Conservation (phyloP, 352 stramenopile species). For the Thalassiosira delicatula region DNA sequence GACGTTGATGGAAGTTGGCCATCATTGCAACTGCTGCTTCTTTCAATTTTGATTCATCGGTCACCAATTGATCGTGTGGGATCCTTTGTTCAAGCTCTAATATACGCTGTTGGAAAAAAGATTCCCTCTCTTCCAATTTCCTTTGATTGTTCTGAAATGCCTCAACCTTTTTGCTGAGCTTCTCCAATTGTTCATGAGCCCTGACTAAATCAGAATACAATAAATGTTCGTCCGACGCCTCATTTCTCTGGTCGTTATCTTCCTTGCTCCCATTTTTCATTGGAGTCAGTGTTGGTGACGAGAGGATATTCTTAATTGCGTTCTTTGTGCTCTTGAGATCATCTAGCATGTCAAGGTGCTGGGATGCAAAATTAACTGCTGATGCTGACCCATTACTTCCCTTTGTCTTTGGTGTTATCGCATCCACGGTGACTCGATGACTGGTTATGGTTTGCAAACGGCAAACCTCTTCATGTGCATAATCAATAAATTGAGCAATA, state of each 20-base stretch:
- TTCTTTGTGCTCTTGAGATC: slow-evolving; percentile 59
- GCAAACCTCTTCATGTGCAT: slow-evolving; percentile 13
- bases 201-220: slow-evolving; percentile 58
- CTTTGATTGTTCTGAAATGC: slow-evolving; percentile 54
- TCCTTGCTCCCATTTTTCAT: slow-evolving; percentile 39
- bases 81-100: slow-evolving; percentile 52
- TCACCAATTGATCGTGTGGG: slow-evolving; percentile 4
- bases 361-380: slow-evolving; percentile 22
- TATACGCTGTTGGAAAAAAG: slow-evolving; percentile 43
- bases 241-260: slow-evolving; percentile 1
- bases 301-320: slow-evolving; percentile 48
- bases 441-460: background rate
- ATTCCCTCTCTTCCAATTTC: slow-evolving; percentile 54
- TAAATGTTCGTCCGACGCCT: slow-evolving; percentile 23
- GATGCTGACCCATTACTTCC: slow-evolving; percentile 14
- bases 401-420: slow-evolving; percentile 54
- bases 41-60: slow-evolving; percentile 49
- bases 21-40: slow-evolving; percentile 41
- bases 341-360: slow-evolving; percentile 45
- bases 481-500: slow-evolving; percentile 48
- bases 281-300: slow-evolving; percentile 56
- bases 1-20: slow-evolving; percentile 45
- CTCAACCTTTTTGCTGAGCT: slow-evolving; percentile 47
- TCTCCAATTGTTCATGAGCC: slow-evolving; percentile 57
- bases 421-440: slow-evolving; percentile 22